Percentiles rank a stretch among this genome's conserved stretches.
phyloP scores from a whole-genome alignment of 163 green algal genomes.

The Scenedesmus sp. region DNA sequence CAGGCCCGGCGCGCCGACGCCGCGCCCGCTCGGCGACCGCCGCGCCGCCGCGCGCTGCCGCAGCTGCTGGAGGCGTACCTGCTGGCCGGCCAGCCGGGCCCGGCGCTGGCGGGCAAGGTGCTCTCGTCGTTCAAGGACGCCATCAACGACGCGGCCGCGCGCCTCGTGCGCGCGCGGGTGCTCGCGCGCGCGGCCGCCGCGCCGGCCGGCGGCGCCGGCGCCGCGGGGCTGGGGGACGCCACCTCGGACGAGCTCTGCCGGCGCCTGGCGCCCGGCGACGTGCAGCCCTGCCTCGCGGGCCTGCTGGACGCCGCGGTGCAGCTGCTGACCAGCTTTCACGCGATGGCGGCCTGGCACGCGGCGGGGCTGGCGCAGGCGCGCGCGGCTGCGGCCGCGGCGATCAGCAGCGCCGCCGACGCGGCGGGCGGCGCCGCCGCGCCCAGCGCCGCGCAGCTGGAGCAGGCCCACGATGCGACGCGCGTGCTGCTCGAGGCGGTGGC shows the following conservation, averaged over 20 bases:
- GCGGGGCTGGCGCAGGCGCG: conserved; percentile 46
- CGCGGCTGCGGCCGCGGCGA: conserved; percentile 16
- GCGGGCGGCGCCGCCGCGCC: neutral
- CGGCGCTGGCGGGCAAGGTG: conserved; percentile 61
- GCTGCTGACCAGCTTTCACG: conserved; percentile 43
- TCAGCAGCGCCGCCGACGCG: conserved; percentile 13
- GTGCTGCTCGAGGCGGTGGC: conserved; percentile 23
- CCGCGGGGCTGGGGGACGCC: conserved; percentile 34
- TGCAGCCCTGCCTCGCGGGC: conserved; percentile 72
- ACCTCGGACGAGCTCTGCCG: conserved; percentile 63
- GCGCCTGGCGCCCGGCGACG: conserved; percentile 69
- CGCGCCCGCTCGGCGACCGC: no score
- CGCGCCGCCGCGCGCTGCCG: neutral
- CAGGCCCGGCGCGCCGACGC: no score
- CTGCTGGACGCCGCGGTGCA: conserved; percentile 57
- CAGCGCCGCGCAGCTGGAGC: conserved; percentile 27
- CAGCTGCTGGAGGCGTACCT: conserved; percentile 81
- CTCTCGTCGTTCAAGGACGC: conserved; percentile 62
- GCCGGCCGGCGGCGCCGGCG: neutral
- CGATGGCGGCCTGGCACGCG: conserved; percentile 32
- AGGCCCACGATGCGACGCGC: conserved; percentile 32
- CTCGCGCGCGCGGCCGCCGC: conserved; percentile 49
- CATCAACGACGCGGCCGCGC: conserved; percentile 52
- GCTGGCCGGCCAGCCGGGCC: conserved; percentile 65
- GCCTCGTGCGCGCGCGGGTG: conserved; percentile 57